Evolutionary conservation across 306 rosid genomes (phyloP).

Genomic region (Rosa persica): DNA sequence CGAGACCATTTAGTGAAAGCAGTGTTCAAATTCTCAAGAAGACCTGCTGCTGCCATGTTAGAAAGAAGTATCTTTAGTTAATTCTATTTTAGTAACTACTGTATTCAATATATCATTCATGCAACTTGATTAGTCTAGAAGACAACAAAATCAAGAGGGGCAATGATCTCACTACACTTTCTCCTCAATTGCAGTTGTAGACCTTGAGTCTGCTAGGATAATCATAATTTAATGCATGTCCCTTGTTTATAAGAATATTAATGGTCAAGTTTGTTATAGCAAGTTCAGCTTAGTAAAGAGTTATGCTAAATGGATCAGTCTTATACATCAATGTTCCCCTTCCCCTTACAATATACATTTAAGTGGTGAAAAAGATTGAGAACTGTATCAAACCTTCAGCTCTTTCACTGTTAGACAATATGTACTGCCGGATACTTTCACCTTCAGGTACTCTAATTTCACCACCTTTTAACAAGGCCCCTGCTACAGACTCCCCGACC

Average conservation of each 20-base stretch:
- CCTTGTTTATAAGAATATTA: neutral
- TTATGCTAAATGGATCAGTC: neutral
- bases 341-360: neutral
- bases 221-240: neutral
- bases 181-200: neutral
- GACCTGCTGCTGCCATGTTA: neutral
- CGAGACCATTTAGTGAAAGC: neutral
- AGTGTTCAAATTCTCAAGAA: neutral
- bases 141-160: neutral
- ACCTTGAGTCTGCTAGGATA: neutral
- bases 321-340: neutral
- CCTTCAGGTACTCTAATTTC: conserved; percentile 53
- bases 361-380: neutral
- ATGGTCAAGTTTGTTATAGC: neutral
- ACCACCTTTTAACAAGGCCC: conserved; percentile 62
- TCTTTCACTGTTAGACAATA: conserved; percentile 33
- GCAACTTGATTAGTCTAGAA: neutral
- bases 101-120: neutral
- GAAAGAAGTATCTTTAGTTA: neutral
- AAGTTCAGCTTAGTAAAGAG: neutral
- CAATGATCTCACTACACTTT: neutral
- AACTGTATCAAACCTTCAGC: conserved; percentile 49
- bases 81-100: neutral
- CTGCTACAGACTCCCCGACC: conserved; percentile 83
- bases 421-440: conserved; percentile 58